Evolutionary conservation across 805 yeast genomes (phyloP), one percentile per base, ranked within the genome.

Genomic region (Cyberlindnera maclurae): DNA sequence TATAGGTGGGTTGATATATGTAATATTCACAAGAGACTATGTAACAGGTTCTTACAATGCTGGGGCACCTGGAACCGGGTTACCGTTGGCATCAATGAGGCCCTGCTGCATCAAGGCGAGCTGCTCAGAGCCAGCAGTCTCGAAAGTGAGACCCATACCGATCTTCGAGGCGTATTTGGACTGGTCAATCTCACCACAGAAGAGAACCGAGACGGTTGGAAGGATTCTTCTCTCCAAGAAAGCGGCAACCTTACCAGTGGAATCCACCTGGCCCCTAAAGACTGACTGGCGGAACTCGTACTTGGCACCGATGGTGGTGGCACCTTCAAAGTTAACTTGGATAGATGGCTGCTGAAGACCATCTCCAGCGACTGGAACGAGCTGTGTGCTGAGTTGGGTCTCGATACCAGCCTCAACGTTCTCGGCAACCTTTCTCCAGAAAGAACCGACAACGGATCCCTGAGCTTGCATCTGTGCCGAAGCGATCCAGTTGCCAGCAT

Each of bases 211-310:
- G 44, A 89, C 78, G 36, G 95, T 86, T 58, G 97, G 97, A 56
- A 89, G 73, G 39, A 93, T 79, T 63, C 95, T 81, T 71, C 88
- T 87, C 70, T 93, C 98, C 62, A 93, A 71, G 71, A 88, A 79
- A 54, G 88, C 85, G 40, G 85, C 74, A 38, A 90, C 94, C 68
- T 85, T 87, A 66, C 98, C 98, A 44, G 74, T 70, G 37, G 94
- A 78, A 67, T 88, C 96, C 45, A 93, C 59, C 65, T 89, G 95
- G 58, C 97, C 96, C 67, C 98, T 80, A 77, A 88, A 88, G 39
- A 87, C 81, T 42, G 94, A 82, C 67, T 87, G 94, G 70, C 97
- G 87, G 75, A 87, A 93, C 70, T 93, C 97, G 67, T 90, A 90
- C 69, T 90, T 93, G 55, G 96, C 95, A 67, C 97, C 98, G 41